Evolutionary conservation across 1,284 basidiomycete species (phyloP), one percentile per base, ranked within the genome.

Genomic region (Neolentinus lepideus): DNA sequence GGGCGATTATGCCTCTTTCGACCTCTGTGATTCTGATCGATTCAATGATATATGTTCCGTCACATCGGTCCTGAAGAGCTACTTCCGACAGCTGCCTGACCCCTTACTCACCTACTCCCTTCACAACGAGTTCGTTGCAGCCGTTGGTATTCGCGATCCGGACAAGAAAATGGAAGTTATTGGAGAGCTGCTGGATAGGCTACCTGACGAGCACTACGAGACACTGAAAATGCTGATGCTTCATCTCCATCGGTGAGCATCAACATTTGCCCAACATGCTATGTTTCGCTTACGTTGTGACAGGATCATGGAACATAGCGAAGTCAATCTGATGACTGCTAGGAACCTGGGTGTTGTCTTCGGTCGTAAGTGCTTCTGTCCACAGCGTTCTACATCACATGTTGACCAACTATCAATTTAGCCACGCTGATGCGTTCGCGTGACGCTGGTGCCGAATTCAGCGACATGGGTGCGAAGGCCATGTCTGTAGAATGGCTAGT

Each of bases 341-440:
- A 83, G 94, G 60, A 99, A 99, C 65, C 74, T 99, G 21, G 97
- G 97, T n/a, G 94, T 98, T n/a, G 94, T 99, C 45, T 98, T 99
- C 74, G 97, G 97, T 62, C 96, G 94, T 98, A 70, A 75, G 94
- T 87, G 12, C 56, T 21, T 52, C 52, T 38, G 54, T 47, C 26
- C 27, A 36, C 31, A 8, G 11, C 33, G n/a, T 10, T 19, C n/a
- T 33, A 53, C 12, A 27, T 52, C 43, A 51, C 43, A 56, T 59
- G n/a, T 6, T 68, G 11, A 61, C 26, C 21, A 24, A 21, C 58
- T 45, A n/a, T 51, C 62, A 54, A 61, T 59, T 8, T 64, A 97
- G 94, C 96, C 6, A 99, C 96, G 0, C 77, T 98, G 22, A 92
- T 98, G 85, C 85, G 92, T 58, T 96, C 94, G 1, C 79, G 81